Evolutionary conservation across 768 basidiomycete species (phyloP).

Genomic region (Clitopilus hobsonii): DNA sequence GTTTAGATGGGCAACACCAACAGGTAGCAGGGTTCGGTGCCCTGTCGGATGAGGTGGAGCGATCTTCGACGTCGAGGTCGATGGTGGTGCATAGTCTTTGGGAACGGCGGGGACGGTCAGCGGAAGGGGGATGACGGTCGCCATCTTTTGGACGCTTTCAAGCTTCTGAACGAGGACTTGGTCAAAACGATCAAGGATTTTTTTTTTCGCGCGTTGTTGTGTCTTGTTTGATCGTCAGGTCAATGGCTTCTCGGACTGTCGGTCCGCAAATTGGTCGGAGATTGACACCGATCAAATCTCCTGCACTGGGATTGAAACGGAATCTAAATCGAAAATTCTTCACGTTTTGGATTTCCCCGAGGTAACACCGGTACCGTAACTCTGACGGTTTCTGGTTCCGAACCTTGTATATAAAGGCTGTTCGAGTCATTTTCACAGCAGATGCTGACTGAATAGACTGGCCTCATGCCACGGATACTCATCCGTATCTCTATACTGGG

Average conservation of each 20-base stretch:
- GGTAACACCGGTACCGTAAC: neutral
- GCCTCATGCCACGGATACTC: neutral
- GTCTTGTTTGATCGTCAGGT: neutral
- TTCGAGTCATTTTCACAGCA: neutral
- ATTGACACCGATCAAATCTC: neutral
- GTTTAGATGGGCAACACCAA: constrained; percentile 83
- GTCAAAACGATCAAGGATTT: neutral
- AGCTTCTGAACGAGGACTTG: neutral
- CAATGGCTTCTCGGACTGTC: neutral
- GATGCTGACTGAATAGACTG: neutral
- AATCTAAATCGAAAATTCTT: neutral
- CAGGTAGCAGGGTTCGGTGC: constrained; percentile 62
- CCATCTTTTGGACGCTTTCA: constrained; percentile 14
- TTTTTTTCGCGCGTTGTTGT: constrained; percentile 1
- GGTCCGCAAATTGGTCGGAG: neutral
- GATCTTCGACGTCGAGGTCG: constrained; percentile 26
- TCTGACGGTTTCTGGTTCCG: neutral
- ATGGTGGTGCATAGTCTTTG: constrained; percentile 36
- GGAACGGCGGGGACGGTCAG: constrained; percentile 28
- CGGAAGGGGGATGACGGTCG: constrained; percentile 24
- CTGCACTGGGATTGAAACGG: neutral
- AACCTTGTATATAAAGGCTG: too few relatives aligned
- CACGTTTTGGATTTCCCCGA: neutral
- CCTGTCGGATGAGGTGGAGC: constrained; percentile 31
- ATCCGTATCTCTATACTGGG: too few relatives aligned